A percentile compares a stretch with the other conserved stretches of the same genome.
Conservation (phyloP, 108 stramenopile genomes). For the Pseudonitzschia multiseries region DNA sequence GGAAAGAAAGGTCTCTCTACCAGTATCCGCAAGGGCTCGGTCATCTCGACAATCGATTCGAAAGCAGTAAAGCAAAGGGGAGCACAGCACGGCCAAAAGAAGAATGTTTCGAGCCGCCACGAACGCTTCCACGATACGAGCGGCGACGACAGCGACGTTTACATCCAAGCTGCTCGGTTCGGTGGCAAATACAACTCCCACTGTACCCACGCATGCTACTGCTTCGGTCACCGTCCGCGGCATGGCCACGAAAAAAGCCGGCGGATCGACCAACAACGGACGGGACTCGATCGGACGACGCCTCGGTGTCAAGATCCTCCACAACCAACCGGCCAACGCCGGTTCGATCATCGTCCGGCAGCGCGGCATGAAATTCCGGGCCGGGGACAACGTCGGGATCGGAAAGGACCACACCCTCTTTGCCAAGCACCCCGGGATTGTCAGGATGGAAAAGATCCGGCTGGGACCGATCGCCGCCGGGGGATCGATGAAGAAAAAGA, state of each 20-base stretch:
- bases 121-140: too few species aligned
- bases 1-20: too few species aligned
- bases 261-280: constrained; percentile 93
- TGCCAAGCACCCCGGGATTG: constrained; percentile 75
- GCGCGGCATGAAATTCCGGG: constrained; percentile 87
- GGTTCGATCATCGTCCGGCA: constrained; percentile 97
- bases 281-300: constrained; percentile 93
- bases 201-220: too few species aligned
- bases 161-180: too few species aligned
- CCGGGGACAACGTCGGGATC: constrained; percentile 90
- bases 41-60: too few species aligned
- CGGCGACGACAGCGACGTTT: too few species aligned
- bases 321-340: constrained; percentile 69
- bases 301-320: constrained; percentile 92
- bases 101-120: too few species aligned
- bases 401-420: constrained; percentile 96
- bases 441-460: constrained; percentile 68
- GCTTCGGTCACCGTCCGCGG: constrained; percentile 10
- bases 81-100: too few species aligned
- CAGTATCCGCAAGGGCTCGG: too few species aligned
- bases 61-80: too few species aligned
- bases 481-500: constrained; percentile 50
- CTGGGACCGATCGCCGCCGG: constrained; percentile 19
- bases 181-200: too few species aligned
- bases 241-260: constrained; percentile 94